A percentile compares a stretch with the other conserved stretches of the same genome.
These are phyloP conservation scores for Trichoderma sp. DNA, from an alignment of 2,329 filamentous ascomycete species.

Conservation along the genomic window DNA sequence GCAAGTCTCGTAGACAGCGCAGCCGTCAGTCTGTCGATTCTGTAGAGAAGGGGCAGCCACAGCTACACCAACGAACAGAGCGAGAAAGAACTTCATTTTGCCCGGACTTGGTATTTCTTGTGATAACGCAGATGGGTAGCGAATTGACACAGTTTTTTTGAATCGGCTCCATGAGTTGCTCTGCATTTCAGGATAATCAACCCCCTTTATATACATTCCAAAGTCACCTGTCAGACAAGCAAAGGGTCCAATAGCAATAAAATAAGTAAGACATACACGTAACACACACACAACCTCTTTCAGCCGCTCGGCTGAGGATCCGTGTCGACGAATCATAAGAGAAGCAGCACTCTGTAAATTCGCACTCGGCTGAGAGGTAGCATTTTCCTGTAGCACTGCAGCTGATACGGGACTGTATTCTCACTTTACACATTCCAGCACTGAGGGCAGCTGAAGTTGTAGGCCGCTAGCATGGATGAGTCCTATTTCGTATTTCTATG, in stretches of 20 bases:
- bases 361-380: not conserved
- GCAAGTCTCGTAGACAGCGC: not conserved
- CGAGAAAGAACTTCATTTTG: not conserved
- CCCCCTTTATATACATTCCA: not conserved
- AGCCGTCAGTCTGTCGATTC: not conserved
- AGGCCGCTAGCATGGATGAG: not conserved
- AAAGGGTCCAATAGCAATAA: not conserved
- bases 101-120: not conserved
- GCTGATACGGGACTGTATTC: not conserved
- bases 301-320: not conserved
- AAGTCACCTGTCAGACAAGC: not conserved
- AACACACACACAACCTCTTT: not conserved
- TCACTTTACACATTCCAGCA: not conserved
- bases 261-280: not conserved
- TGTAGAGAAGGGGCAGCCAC: not conserved
- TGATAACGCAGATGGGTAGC: not conserved
- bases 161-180: not conserved
- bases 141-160: not conserved
- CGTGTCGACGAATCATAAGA: not conserved
- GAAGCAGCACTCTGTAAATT: not conserved
- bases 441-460: not conserved
- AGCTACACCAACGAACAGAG: not conserved
- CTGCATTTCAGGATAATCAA: not conserved
- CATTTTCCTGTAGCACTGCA: not conserved
- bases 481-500: not conserved